These are phyloP conservation scores for Calonectria honghensis DNA, from an alignment of 2,329 filamentous ascomycete species.

Conservation along the genomic window DNA sequence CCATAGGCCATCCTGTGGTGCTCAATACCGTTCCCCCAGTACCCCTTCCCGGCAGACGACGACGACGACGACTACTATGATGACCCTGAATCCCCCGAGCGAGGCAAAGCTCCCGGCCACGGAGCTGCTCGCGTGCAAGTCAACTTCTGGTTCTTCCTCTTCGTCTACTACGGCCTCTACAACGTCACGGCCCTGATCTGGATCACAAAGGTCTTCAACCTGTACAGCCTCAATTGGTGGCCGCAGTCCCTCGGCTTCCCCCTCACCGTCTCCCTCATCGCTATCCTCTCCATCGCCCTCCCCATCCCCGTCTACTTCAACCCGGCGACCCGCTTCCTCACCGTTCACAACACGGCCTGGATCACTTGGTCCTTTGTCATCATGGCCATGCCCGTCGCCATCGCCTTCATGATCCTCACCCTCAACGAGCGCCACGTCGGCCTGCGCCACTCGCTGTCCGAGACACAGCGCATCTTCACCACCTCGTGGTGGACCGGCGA, in stretches of 20 bases:
- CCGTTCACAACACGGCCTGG: conserved; percentile 79
- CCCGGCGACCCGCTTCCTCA: conserved; percentile 71
- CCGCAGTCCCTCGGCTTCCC: conserved; percentile 78
- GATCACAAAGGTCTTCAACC: conserved; percentile 83
- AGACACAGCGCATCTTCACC: conserved; percentile 81
- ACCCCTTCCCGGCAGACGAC: conserved; percentile 69
- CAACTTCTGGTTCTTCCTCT: conserved; percentile 83
- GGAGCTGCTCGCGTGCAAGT: conserved; percentile 78
- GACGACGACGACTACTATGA: conserved; percentile 62
- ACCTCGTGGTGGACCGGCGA: conserved; percentile 80
- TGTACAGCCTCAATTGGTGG: conserved; percentile 84
- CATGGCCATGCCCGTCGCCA: conserved; percentile 81
- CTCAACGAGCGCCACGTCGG: conserved; percentile 78
- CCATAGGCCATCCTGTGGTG: conserved; percentile 78
- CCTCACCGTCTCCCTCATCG: conserved; percentile 77
- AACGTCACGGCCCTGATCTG: conserved; percentile 80
- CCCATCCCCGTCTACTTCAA: conserved; percentile 77
- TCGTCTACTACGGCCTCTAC: conserved; percentile 82
- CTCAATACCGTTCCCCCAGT: conserved; percentile 79
- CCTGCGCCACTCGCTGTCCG: conserved; percentile 76
- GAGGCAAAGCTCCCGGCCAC: conserved; percentile 74
- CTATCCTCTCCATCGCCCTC: conserved; percentile 73
- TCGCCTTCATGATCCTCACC: conserved; percentile 78
- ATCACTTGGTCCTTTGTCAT: conserved; percentile 82
- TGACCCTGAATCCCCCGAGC: conserved; percentile 52